Conservation (phyloP, 1,284 basidiomycete genomes). For the Grifola frondosa region DNA sequence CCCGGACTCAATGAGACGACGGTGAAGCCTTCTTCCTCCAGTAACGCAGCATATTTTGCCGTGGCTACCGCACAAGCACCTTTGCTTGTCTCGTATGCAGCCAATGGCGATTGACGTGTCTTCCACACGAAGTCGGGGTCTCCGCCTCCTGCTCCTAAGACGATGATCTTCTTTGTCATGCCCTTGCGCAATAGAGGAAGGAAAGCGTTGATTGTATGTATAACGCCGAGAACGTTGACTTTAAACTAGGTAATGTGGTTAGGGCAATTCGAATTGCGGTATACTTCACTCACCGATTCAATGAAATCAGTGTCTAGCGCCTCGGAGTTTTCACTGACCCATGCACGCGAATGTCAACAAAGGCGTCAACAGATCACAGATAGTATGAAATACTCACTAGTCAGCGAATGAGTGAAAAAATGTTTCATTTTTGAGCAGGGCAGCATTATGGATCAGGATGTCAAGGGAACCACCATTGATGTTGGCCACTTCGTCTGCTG, state of each 20-base stretch:
- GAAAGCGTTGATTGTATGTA: slow-evolving; percentile 38
- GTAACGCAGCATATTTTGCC: slow-evolving; percentile 38
- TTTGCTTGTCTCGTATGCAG: slow-evolving; percentile 37
- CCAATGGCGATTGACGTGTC: slow-evolving; percentile 7
- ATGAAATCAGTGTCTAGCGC: no score
- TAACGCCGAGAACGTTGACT: slow-evolving; percentile 39
- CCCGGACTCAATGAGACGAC: slow-evolving; percentile 39
- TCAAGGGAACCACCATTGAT: not conserved
- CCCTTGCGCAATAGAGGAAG: slow-evolving; percentile 38
- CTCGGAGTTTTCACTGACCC: no score
- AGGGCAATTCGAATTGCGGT: no score
- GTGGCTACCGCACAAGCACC: slow-evolving; percentile 39
- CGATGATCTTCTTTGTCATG: slow-evolving; percentile 37
- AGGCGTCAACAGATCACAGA: no score
- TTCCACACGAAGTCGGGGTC: slow-evolving; percentile 28
- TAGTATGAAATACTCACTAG: no score
- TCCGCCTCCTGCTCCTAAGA: slow-evolving; percentile 32
- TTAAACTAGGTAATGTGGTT: no score
- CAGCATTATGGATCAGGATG: slow-evolving; percentile 5
- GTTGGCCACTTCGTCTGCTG: not conserved
- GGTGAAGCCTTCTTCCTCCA: slow-evolving; percentile 36
- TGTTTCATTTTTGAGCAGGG: not conserved
- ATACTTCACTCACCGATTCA: no score
- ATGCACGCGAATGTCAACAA: no score
- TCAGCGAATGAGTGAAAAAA: not conserved